Conservation (phyloP, 1,139 yeast genomes). For the Meyerozyma smithsonii region DNA sequence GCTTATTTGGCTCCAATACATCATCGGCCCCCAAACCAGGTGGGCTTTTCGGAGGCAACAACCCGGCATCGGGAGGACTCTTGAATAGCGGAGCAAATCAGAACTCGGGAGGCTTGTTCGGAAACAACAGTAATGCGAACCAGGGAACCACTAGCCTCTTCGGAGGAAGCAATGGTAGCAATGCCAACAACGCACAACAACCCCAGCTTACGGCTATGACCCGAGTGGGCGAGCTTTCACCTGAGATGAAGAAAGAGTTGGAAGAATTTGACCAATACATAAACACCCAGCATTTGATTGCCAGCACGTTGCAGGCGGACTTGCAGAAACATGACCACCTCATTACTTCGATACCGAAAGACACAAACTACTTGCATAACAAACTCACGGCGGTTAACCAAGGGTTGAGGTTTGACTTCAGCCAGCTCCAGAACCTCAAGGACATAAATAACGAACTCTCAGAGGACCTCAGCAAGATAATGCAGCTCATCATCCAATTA, state of each 20-base stretch:
- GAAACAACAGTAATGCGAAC: slow-evolving; percentile 6
- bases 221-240: slow-evolving; percentile 80
- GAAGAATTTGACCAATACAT: slow-evolving; percentile 83
- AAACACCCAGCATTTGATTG: slow-evolving; percentile 74
- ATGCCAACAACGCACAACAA: slow-evolving; percentile 18
- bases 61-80: not conserved
- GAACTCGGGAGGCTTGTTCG: slow-evolving; percentile 4
- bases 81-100: slow-evolving; percentile 1
- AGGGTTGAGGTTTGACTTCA: slow-evolving; percentile 49
- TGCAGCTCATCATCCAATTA: slow-evolving; percentile 61
- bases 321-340: slow-evolving; percentile 61
- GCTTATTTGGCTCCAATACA: not conserved
- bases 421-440: slow-evolving; percentile 32
- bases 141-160: slow-evolving; percentile 7
- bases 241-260: slow-evolving; percentile 63
- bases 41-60: slow-evolving; percentile 8
- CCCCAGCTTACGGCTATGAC: slow-evolving; percentile 75
- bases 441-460: slow-evolving; percentile 52
- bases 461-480: slow-evolving; percentile 64
- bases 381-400: slow-evolving; percentile 63
- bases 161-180: slow-evolving; percentile 5
- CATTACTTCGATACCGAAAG: slow-evolving; percentile 79
- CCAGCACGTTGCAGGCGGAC: slow-evolving; percentile 71
- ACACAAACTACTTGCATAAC: slow-evolving; percentile 65
- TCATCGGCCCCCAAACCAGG: slow-evolving; percentile 4